phyloP scores from a whole-genome alignment of 306 rosid genomes.

The Mimosa bimucronata region DNA sequence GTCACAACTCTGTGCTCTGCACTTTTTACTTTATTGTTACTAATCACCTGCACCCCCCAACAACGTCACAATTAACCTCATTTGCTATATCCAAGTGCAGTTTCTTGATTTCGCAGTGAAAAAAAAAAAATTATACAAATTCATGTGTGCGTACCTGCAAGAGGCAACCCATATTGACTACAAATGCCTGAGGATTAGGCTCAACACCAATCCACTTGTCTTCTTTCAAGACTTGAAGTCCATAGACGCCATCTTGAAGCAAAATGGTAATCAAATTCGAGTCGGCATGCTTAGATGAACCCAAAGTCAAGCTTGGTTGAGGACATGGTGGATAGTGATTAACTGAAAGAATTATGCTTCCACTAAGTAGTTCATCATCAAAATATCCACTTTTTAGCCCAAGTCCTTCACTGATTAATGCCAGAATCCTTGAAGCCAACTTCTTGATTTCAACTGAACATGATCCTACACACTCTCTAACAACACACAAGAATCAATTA shows the following conservation, averaged over 20 bases:
- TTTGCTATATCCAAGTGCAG: not conserved
- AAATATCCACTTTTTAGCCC: constrained; percentile 31
- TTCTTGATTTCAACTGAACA: constrained; percentile 18
- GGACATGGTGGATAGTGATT: constrained; percentile 44
- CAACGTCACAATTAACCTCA: not conserved
- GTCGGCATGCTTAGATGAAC: constrained; percentile 36
- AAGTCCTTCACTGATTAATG: constrained; percentile 15
- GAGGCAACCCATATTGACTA: constrained; percentile 29
- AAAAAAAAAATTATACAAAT: not conserved
- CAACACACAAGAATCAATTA: not conserved
- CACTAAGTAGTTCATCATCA: constrained; percentile 31
- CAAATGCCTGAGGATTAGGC: constrained; percentile 39
- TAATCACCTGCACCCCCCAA: not conserved
- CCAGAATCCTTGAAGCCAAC: constrained; percentile 13
- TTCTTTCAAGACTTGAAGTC: constrained; percentile 46
- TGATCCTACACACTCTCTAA: not conserved
- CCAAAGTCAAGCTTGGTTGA: constrained; percentile 43
- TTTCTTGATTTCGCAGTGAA: not conserved
- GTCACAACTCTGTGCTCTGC: constrained; percentile 14
- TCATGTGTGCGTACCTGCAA: constrained; percentile 32
- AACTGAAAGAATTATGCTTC: not conserved
- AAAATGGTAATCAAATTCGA: constrained; percentile 38
- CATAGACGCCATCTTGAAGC: constrained; percentile 34
- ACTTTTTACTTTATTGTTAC: not conserved
- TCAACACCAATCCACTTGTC: constrained; percentile 41